Evolutionary conservation across 2,329 filamentous ascomycete genomes (phyloP).

Genomic region (Arthrocladium fulminans): DNA sequence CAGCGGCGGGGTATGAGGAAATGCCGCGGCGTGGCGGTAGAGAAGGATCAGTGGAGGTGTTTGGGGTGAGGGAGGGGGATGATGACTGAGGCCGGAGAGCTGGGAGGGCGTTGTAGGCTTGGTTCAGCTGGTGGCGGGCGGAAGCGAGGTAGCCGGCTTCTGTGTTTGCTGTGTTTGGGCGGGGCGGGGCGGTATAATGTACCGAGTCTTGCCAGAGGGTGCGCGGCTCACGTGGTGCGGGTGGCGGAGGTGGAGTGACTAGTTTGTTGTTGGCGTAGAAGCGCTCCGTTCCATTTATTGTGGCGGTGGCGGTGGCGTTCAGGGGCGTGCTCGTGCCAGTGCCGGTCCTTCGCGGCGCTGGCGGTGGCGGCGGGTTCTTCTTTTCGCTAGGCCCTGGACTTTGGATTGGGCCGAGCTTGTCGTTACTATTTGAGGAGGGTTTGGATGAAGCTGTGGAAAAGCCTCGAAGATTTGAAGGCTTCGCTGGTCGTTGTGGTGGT

Average conservation of each 20-base stretch:
- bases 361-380: constrained; percentile 30
- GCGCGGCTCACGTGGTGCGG: constrained; percentile 12
- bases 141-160: constrained; percentile 22
- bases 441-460: constrained; percentile 21
- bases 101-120: constrained; percentile 23
- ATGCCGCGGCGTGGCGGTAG: constrained; percentile 25
- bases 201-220: constrained; percentile 6
- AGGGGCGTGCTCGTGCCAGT: constrained; percentile 8
- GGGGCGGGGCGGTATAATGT: constrained; percentile 11
- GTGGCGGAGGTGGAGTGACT: constrained; percentile 13
- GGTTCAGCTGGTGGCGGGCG: constrained; percentile 17
- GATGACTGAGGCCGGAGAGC: constrained; percentile 20
- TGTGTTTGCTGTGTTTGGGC: not conserved
- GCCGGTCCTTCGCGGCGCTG: constrained; percentile 25
- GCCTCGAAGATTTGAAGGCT: constrained; percentile 36
- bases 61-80: constrained; percentile 3
- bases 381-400: constrained; percentile 20
- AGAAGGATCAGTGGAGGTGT: constrained; percentile 25
- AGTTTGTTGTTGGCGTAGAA: constrained; percentile 1
- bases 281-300: constrained; percentile 2
- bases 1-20: constrained; percentile 25
- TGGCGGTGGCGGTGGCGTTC: constrained; percentile 11
- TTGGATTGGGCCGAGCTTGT: constrained; percentile 13
- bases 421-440: constrained; percentile 10
- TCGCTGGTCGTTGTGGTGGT: constrained; percentile 28